A percentile compares a stretch with the other conserved stretches of the same genome.
Evolutionary conservation across 140 eudicot species (phyloP).

Genomic region (Stevia rebaudiana): DNA sequence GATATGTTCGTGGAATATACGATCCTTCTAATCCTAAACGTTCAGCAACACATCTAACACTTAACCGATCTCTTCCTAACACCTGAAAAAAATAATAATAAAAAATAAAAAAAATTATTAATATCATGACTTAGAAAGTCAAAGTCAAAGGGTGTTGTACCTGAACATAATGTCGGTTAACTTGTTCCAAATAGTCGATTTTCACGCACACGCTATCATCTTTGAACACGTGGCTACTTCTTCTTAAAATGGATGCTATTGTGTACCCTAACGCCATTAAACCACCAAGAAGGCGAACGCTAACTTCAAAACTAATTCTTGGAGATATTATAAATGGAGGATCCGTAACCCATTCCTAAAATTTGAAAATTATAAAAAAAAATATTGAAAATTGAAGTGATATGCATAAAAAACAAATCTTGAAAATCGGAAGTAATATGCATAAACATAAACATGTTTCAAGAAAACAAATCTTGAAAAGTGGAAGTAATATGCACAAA

Average conservation of each 20-base stretch:
- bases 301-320: constrained; percentile 93
- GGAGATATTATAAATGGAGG: constrained; percentile 95
- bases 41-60: constrained; percentile 67
- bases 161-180: constrained; percentile 83
- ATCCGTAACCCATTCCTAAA: constrained; percentile 93
- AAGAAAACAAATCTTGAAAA: too few relatives aligned
- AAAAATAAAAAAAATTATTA: neutral
- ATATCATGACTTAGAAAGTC: neutral
- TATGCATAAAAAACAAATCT: too few relatives aligned
- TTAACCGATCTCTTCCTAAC: constrained; percentile 81
- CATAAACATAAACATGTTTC: too few relatives aligned
- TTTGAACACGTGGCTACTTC: constrained; percentile 80
- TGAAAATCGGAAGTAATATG: too few relatives aligned
- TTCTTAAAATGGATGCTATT: constrained; percentile 84
- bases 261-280: constrained; percentile 98
- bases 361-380: neutral
- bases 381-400: neutral
- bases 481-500: too few relatives aligned
- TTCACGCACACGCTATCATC: constrained; percentile 79
- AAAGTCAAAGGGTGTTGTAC: constrained; percentile 21
- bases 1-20: constrained; percentile 85
- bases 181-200: constrained; percentile 90
- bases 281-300: constrained; percentile 98
- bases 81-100: constrained; percentile 50
- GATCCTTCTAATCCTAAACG: constrained; percentile 87